phyloP scores from a whole-genome alignment of 306 rosid genomes.

The Acmispon strigosus region DNA sequence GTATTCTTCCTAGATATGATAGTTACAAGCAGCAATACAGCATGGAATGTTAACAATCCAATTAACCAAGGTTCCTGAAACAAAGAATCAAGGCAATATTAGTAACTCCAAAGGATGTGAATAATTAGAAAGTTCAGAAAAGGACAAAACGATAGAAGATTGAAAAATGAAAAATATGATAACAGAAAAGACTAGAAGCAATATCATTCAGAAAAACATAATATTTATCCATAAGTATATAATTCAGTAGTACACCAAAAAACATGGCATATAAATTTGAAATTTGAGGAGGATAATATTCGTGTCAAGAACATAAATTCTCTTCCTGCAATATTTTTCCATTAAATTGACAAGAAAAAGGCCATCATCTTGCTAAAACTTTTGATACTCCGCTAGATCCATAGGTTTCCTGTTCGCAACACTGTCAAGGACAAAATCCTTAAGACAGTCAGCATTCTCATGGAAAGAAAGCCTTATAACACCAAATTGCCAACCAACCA shows the following conservation, averaged over 20 bases:
- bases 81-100: neutral
- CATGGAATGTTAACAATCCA: slow-evolving; percentile 51
- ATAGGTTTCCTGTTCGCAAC: neutral
- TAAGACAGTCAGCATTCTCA: too few species aligned
- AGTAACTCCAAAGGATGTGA: neutral
- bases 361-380: neutral
- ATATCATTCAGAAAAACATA: neutral
- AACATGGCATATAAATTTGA: neutral
- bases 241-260: neutral
- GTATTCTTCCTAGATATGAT: slow-evolving; percentile 64
- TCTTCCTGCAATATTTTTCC: neutral
- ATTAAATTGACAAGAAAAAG: slow-evolving; percentile 5
- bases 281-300: neutral
- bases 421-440: neutral
- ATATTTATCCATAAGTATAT: neutral
- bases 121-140: neutral
- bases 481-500: too few species aligned
- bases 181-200: neutral
- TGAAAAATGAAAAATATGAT: neutral
- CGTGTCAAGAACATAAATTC: neutral
- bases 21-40: slow-evolving; percentile 38
- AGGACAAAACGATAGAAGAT: neutral
- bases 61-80: slow-evolving; percentile 86
- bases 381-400: neutral
- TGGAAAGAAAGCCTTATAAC: too few species aligned